Evolutionary conservation across 2,329 filamentous ascomycete genomes (phyloP), one percentile per base, ranked within the genome.

Genomic region (Pyricularia sp.): DNA sequence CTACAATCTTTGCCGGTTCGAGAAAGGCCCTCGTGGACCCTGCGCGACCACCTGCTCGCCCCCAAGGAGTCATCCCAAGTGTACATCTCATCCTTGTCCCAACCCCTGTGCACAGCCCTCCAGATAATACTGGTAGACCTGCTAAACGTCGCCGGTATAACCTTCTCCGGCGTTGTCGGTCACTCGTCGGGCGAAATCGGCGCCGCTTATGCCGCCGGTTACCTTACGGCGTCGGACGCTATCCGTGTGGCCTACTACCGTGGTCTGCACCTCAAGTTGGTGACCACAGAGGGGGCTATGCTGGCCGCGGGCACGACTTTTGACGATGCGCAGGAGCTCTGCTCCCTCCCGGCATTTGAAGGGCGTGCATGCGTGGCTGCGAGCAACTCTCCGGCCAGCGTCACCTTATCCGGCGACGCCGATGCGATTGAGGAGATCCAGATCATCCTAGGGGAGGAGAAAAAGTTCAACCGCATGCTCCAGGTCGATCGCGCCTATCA

Each of bases 321-420:
- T 12, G 20, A 55, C 23, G 64, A 50, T n/a, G 65, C 65, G 17
- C 12, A 58, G 42, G 65, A 33, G 23, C 33, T 67, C 25, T 31
- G 25, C 11, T 36, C 20, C 55, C 12, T 36, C 1, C 4, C 30
- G 17, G 20, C 59, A 4, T 67, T 67, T 14, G 4, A 31, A 4
- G 65, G 65, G 5, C 11, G 12, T 14, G n/a, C 26, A 3, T 17
- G 11, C 25, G 36, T 36, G 26, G 66, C 66, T 9, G 30, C 55
- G 6, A 9, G 9, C 26, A 68, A 68, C 42, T 31, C 36, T 26
- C 28, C 33, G n/a, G 5, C 12, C 14, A 83, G 80, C 12, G 75
- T 79, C 25, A 84, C 82, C 0, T 71, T 84, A 4, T 83, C 82
- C 2, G 82, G 82, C 0, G 75, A 77, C 31, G 70, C 70, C 0